Conservation (phyloP, 352 stramenopile species). For the Pythium sp. region DNA sequence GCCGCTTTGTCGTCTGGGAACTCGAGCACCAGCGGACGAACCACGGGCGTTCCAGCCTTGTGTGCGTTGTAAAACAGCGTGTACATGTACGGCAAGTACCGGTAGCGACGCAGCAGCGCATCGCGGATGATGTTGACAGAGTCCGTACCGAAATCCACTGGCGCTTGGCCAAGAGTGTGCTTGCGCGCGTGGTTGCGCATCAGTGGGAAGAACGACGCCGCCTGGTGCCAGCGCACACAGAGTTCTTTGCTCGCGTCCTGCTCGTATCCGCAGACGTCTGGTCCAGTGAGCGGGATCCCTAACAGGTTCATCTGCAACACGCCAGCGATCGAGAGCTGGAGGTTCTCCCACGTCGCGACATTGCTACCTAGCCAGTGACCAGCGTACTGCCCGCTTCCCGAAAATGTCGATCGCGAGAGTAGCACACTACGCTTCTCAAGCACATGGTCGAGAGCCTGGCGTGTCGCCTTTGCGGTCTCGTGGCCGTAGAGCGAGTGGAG, state of each 20-base stretch:
- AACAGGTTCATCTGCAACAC: conserved; percentile 80
- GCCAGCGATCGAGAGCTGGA: conserved; percentile 67
- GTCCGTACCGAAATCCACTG: conserved; percentile 66
- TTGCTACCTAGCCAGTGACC: conserved; percentile 63
- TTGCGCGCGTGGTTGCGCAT: conserved; percentile 67
- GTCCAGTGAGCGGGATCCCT: conserved; percentile 63
- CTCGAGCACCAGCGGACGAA: conserved; percentile 58
- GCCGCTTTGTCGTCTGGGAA: conserved; percentile 50
- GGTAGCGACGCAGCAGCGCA: conserved; percentile 61
- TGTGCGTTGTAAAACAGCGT: conserved; percentile 72
- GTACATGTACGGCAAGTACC: conserved; percentile 84
- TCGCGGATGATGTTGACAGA: conserved; percentile 62
- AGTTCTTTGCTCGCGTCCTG: conserved; percentile 55
- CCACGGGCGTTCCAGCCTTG: conserved; percentile 37
- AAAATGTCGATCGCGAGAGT: conserved; percentile 67
- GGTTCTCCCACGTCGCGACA: conserved; percentile 72
- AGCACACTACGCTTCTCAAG: conserved; percentile 60
- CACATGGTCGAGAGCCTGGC: conserved; percentile 41
- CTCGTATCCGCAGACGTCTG: conserved; percentile 61
- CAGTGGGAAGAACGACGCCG: conserved; percentile 75
- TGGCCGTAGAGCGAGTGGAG: conserved; percentile 84
- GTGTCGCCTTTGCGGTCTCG: conserved; percentile 52
- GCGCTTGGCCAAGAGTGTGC: conserved; percentile 37
- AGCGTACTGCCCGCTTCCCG: conserved; percentile 53
- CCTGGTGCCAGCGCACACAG: conserved; percentile 83